A percentile compares a stretch with the other conserved stretches of the same genome.
Evolutionary conservation across 2,329 filamentous ascomycete genomes (phyloP).

Genomic region (Pyrenophora teres): DNA sequence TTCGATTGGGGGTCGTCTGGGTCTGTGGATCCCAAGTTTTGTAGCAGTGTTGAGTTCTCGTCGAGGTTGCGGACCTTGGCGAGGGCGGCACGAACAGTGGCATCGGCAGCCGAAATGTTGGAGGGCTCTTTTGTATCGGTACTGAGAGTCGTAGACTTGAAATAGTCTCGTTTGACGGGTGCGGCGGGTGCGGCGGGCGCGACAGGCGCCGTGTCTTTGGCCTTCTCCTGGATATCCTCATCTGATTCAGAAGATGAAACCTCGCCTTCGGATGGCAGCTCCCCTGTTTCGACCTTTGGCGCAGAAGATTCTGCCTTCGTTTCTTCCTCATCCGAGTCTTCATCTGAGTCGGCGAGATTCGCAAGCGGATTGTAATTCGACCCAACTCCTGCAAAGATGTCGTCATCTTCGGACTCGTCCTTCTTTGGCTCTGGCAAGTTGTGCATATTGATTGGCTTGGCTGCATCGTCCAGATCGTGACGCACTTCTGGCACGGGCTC

Average conservation of each 20-base stretch:
- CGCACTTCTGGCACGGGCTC: slow-evolving; percentile 43
- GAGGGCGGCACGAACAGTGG: slow-evolving; percentile 79
- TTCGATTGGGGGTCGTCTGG: slow-evolving; percentile 53
- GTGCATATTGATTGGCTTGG: slow-evolving; percentile 51
- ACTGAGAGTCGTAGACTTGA: slow-evolving; percentile 18
- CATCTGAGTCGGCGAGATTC: slow-evolving; percentile 56
- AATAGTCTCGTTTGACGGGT: slow-evolving; percentile 29
- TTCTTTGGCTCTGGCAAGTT: slow-evolving; percentile 40
- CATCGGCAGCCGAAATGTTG: slow-evolving; percentile 62
- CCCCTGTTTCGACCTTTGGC: neutral
- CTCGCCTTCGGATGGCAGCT: neutral
- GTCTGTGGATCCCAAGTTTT: slow-evolving; percentile 34
- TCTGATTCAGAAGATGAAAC: slow-evolving; percentile 4
- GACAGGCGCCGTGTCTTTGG: slow-evolving; percentile 6
- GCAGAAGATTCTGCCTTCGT: neutral
- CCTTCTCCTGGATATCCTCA: slow-evolving; percentile 6
- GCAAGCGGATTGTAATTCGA: slow-evolving; percentile 65
- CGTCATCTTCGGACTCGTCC: slow-evolving; percentile 59
- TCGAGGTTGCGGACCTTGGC: slow-evolving; percentile 70
- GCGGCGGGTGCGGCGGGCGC: slow-evolving; percentile 9
- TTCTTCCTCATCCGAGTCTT: slow-evolving; percentile 18
- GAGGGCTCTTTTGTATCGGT: slow-evolving; percentile 40
- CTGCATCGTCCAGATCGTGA: slow-evolving; percentile 51
- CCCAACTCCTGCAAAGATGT: slow-evolving; percentile 67
- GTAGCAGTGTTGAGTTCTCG: slow-evolving; percentile 52